phyloP scores from a whole-genome alignment of 73 alveolate species.

The Tetrahymena elliotti region DNA sequence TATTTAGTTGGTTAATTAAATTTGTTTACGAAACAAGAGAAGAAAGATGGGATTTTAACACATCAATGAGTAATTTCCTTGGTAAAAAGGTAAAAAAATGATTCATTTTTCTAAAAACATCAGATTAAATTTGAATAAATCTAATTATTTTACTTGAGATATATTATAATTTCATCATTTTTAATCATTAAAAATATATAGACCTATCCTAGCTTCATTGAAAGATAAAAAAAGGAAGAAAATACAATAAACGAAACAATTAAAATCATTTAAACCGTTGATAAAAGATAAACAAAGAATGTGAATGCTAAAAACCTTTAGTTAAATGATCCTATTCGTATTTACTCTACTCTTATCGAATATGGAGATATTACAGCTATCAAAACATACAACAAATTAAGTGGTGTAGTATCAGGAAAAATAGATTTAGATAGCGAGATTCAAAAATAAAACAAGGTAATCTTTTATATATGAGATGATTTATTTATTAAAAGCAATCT shows the following conservation, averaged over 20 bases:
- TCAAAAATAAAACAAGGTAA: neutral
- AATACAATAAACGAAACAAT: conserved; percentile 36
- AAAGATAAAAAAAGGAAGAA: conserved; percentile 22
- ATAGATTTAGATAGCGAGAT: neutral
- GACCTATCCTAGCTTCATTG: neutral
- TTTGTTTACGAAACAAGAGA: conserved; percentile 86
- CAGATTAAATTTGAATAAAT: too few species aligned
- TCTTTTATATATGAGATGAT: neutral
- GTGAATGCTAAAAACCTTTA: conserved; percentile 38
- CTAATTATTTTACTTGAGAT: too few species aligned
- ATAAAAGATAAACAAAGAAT: conserved; percentile 63
- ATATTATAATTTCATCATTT: neutral
- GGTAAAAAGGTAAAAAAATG: conserved; percentile 37
- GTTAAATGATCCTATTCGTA: conserved; percentile 70
- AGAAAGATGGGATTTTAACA: conserved; percentile 78
- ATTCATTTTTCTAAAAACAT: neutral
- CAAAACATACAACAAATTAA: conserved; percentile 40
- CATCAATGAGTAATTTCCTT: conserved; percentile 42
- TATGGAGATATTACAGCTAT: conserved; percentile 72
- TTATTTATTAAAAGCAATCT: neutral
- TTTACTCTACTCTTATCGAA: conserved; percentile 73
- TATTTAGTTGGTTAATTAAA: conserved; percentile 87
- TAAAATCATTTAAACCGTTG: conserved; percentile 38
- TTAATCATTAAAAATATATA: neutral
- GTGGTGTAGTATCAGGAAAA: conserved; percentile 38